A percentile compares a stretch with the other conserved stretches of the same genome.
Conservation (phyloP, 2,329 filamentous ascomycete genomes). For the Fusarium albidum region DNA sequence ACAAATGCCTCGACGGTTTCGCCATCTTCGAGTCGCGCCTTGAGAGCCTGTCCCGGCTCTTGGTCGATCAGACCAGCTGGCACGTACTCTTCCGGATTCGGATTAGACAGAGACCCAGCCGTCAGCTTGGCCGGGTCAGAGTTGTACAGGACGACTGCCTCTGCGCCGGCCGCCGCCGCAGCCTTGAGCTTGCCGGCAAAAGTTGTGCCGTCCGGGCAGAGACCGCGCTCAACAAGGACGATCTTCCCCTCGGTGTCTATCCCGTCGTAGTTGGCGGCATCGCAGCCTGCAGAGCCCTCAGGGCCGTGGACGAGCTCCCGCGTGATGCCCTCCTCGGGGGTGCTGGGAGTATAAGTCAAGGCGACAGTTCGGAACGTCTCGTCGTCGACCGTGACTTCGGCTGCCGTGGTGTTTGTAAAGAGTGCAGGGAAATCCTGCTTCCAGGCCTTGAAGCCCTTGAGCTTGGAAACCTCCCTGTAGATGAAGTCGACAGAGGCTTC, state of each 20-base stretch:
- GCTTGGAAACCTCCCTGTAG: constrained; percentile 38
- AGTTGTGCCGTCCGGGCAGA: constrained; percentile 42
- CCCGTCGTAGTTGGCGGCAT: constrained; percentile 36
- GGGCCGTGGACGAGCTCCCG: constrained; percentile 39
- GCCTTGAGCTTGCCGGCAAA: constrained; percentile 44
- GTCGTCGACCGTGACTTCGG: constrained; percentile 37
- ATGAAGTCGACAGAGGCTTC: constrained; percentile 46
- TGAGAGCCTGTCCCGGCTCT: constrained; percentile 38
- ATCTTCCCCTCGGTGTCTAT: constrained; percentile 42
- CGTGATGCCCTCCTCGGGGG: constrained; percentile 41
- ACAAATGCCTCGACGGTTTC: constrained; percentile 47
- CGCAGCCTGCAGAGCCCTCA: constrained; percentile 38
- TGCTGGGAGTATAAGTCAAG: constrained; percentile 44
- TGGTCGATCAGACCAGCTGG: constrained; percentile 44
- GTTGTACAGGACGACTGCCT: constrained; percentile 44
- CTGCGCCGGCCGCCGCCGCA: constrained; percentile 42
- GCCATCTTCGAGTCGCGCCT: constrained; percentile 43
- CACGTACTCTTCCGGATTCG: constrained; percentile 39
- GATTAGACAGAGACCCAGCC: constrained; percentile 39
- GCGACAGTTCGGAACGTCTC: constrained; percentile 39
- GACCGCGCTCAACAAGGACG: constrained; percentile 43
- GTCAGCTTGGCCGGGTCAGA: constrained; percentile 42
- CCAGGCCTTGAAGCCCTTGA: constrained; percentile 40
- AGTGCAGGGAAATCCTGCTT: constrained; percentile 43
- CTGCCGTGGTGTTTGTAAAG: constrained; percentile 36